A percentile compares a stretch with the other conserved stretches of the same genome.
Conservation (phyloP, 352 stramenopile species). For the Phytophthora megakarya region DNA sequence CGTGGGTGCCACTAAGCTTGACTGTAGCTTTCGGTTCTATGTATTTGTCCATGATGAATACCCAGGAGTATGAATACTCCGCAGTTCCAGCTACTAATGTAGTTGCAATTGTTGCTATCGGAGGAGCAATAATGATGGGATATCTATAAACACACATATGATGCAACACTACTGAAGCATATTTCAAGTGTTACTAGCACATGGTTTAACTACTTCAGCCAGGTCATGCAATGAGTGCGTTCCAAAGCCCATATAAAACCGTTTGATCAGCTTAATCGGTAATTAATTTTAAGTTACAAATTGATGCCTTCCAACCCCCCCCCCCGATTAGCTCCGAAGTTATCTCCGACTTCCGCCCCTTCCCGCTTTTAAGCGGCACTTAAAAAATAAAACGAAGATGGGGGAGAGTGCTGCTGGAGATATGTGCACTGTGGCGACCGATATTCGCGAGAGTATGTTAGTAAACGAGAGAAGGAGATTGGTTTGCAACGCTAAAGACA, state of each 20-base stretch:
- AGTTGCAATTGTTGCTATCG: constrained; percentile 42
- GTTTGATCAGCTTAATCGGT: no score
- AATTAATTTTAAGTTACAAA: no score
- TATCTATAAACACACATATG: constrained; percentile 49
- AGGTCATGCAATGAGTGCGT: no score
- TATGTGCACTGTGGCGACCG: background rate
- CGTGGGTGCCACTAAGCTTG: constrained; percentile 59
- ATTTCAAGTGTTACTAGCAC: no score
- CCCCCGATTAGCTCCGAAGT: no score
- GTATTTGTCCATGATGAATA: constrained; percentile 59
- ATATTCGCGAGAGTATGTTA: background rate
- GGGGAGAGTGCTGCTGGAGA: background rate
- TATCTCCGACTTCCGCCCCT: background rate
- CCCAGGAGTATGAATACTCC: constrained; percentile 49
- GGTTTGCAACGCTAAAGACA: background rate
- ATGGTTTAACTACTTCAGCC: no score
- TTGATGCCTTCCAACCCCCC: no score
- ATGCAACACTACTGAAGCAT: no score
- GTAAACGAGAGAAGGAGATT: background rate
- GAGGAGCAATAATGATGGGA: constrained; percentile 42
- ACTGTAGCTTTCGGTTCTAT: constrained; percentile 56
- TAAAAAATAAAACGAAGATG: background rate
- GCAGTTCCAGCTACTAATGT: constrained; percentile 64
- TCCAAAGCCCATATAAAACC: no score
- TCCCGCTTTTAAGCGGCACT: background rate